A percentile compares a stretch with the other conserved stretches of the same genome.
These are phyloP conservation scores for Termitomyces sp. DNA, from an alignment of 768 basidiomycete species.

Conservation along the genomic window DNA sequence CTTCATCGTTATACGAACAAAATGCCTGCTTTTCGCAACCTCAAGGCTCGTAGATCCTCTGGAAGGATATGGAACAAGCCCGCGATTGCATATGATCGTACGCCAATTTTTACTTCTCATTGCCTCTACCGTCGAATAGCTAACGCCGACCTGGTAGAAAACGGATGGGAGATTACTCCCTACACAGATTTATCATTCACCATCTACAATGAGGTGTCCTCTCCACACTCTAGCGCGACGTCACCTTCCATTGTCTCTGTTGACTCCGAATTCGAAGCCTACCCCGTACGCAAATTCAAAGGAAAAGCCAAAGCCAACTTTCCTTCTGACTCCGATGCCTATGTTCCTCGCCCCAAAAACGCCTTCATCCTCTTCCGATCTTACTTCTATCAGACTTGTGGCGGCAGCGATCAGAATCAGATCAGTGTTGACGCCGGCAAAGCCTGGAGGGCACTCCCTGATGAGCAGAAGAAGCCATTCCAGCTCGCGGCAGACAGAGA, in stretches of 20 bases:
- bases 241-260: constrained; percentile 10
- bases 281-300: constrained; percentile 3
- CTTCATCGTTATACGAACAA: neutral
- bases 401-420: constrained; percentile 26
- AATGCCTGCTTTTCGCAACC: constrained; percentile 28
- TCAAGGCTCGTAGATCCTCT: constrained; percentile 19
- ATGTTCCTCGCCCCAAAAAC: constrained; percentile 34
- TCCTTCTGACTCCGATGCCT: constrained; percentile 15
- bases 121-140: neutral
- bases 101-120: constrained; percentile 8
- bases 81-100: constrained; percentile 22
- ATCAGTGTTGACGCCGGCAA: constrained; percentile 29
- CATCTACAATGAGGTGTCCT: neutral
- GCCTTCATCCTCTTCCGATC: constrained; percentile 37
- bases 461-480: constrained; percentile 19
- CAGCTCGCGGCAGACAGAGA: constrained; percentile 19
- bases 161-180: constrained; percentile 17
- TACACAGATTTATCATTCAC: neutral
- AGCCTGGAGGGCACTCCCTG: constrained; percentile 24
- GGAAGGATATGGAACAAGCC: constrained; percentile 17
- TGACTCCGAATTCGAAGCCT: constrained; percentile 8
- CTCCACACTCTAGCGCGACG: constrained; percentile 9
- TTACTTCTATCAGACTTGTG: constrained; percentile 15
- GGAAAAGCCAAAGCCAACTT: constrained; percentile 11
- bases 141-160: constrained; percentile 9